Conservation (phyloP, 1,284 basidiomycete species). For the Trametes hirsuta region DNA sequence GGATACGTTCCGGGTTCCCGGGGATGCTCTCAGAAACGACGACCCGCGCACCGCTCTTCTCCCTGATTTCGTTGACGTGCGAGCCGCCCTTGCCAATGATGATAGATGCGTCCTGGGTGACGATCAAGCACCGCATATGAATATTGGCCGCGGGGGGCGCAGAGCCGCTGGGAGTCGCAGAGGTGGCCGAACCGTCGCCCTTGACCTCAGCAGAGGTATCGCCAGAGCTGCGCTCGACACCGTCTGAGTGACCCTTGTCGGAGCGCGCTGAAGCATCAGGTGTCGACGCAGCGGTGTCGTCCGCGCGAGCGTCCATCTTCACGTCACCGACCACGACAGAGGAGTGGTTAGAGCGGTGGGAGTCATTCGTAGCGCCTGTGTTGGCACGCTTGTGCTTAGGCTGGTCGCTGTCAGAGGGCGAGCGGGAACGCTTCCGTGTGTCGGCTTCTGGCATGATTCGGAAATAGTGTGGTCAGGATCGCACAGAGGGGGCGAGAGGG, state of each 20-base stretch:
- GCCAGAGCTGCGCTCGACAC: slow-evolving; percentile 26
- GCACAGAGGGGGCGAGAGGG: slow-evolving; percentile 30
- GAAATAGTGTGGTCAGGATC: slow-evolving; percentile 42
- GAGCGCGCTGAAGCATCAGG: slow-evolving; percentile 45
- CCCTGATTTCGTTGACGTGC: slow-evolving; percentile 98
- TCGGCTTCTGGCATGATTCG: slow-evolving; percentile 81
- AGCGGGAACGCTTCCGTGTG: slow-evolving; percentile 84
- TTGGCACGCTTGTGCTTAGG: slow-evolving; percentile 84
- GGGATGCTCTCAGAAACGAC: slow-evolving; percentile 97
- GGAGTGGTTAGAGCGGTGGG: slow-evolving; percentile 43
- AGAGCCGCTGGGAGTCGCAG: slow-evolving; percentile 47
- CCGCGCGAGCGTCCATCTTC: slow-evolving; percentile 60
- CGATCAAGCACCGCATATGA: slow-evolving; percentile 95
- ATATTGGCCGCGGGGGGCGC: slow-evolving; percentile 72
- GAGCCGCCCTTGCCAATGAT: slow-evolving; percentile 97
- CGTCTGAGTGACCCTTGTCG: slow-evolving; percentile 30
- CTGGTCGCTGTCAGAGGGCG: slow-evolving; percentile 79
- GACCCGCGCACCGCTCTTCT: slow-evolving; percentile 94
- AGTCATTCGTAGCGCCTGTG: slow-evolving; percentile 61
- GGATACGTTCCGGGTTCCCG: slow-evolving; percentile 96
- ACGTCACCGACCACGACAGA: slow-evolving; percentile 54
- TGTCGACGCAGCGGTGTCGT: slow-evolving; percentile 60
- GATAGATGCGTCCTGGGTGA: slow-evolving; percentile 98
- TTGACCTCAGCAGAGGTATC: slow-evolving; percentile 32
- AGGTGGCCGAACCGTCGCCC: slow-evolving; percentile 40